Evolutionary conservation across 2,329 filamentous ascomycete genomes (phyloP), one percentile per base, ranked within the genome.

Genomic region (Didymella sp.): DNA sequence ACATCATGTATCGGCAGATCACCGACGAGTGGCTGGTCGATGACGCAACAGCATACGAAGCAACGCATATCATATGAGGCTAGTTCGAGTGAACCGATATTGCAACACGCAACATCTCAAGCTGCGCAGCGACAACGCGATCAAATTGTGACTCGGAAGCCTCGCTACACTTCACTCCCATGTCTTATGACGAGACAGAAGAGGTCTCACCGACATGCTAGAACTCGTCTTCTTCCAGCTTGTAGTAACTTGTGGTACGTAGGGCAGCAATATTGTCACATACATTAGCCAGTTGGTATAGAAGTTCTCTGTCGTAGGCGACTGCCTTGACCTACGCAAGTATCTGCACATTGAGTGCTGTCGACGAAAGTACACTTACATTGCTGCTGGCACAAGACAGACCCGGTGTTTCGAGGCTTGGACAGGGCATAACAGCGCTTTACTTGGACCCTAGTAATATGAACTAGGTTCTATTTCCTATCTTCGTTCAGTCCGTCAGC

Each of bases 41-140:
- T 57, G 54, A 57, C 53, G 53, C 47, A 56, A 56, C 30, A 31
- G 6, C 35, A 35, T 43, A 25, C 12, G 21, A 6, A 25, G 13
- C 38, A n/a, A 15, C 27, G n/a, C 33, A 33, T 17, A 8, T 19
- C 17, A 24, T 15, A 33, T 21, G 43, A 54, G 12, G 13, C 21
- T 42, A 21, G 21, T 35, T 54, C 15, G 11, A 21, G 28, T 47
- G 28, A 31, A 33, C 35, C 35, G 37, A 22, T 9, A 33, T 28
- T 2, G 6, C 37, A 25, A 17, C 22, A 11, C 8, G 3, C 22
- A 19, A 5, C 28, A n/a, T 21, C 12, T 7, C n/a, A 3, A 27
- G n/a, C 27, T 15, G 21, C 6, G 13, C 21, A 15, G 24, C 2
- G 24, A 28, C 27, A 15, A 3, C 12, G 2, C 13, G n/a, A 8